Evolutionary conservation across 176 grass and related monocot species (phyloP).

Genomic region (Oryza australiensis): DNA sequence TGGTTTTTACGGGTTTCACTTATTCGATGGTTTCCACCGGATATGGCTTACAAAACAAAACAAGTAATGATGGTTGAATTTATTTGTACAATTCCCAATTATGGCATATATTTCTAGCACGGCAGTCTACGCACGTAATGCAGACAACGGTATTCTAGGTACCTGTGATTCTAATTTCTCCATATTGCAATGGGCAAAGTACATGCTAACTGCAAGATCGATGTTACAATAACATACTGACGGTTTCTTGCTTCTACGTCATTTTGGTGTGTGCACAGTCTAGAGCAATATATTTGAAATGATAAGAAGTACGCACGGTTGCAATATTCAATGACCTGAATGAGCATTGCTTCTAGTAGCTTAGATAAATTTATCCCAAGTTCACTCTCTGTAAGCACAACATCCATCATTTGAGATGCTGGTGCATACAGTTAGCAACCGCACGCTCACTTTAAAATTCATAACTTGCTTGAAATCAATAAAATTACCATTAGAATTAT

Average conservation of each 20-base stretch:
- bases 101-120: no score
- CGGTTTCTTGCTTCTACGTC: not conserved
- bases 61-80: not conserved
- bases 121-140: not conserved
- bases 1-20: no score
- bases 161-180: no score
- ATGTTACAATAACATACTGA: not conserved
- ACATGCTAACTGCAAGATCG: not conserved
- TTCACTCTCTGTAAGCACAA: not conserved
- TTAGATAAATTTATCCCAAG: not conserved
- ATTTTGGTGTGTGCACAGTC: not conserved
- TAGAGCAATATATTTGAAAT: not conserved
- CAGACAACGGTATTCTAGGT: not conserved
- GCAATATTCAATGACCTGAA: not conserved
- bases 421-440: not conserved
- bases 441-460: not conserved
- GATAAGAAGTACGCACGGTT: not conserved
- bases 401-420: not conserved
- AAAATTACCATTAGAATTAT: not conserved
- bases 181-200: no score
- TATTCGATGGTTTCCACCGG: no score
- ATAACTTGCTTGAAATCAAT: not conserved
- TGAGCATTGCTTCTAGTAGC: not conserved
- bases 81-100: not conserved
- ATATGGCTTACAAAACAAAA: no score